phyloP scores from a whole-genome alignment of 2,329 filamentous ascomycete species.

The Ascochyta rabiei region DNA sequence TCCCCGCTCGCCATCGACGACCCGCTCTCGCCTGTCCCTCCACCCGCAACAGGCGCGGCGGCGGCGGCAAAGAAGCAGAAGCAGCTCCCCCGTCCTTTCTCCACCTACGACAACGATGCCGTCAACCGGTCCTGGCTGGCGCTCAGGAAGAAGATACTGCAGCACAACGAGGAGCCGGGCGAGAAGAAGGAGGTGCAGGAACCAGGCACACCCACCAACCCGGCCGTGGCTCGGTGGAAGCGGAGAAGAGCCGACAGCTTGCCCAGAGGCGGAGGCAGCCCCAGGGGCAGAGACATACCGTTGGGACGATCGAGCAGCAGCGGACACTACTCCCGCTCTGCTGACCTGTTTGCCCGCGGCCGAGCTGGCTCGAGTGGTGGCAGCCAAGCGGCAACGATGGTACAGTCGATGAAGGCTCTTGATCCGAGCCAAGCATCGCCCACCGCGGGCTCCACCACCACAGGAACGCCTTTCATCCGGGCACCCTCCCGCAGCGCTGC shows the following conservation, averaged over 20 bases:
- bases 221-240: constrained; percentile 43
- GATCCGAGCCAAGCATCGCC: constrained; percentile 40
- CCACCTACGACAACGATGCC: constrained; percentile 76
- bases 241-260: constrained; percentile 39
- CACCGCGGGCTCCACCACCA: constrained; percentile 44
- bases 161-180: constrained; percentile 49
- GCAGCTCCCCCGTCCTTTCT: constrained; percentile 76
- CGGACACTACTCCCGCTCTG: constrained; percentile 39
- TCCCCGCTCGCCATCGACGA: constrained; percentile 86
- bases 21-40: constrained; percentile 73
- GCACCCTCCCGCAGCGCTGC: constrained; percentile 53
- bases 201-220: constrained; percentile 38
- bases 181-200: constrained; percentile 37
- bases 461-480: constrained; percentile 59
- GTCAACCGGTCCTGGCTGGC: constrained; percentile 79
- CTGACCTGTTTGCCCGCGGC: constrained; percentile 31
- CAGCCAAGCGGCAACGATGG: constrained; percentile 25
- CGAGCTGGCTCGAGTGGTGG: constrained; percentile 34
- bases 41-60: constrained; percentile 53
- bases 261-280: constrained; percentile 29
- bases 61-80: constrained; percentile 60
- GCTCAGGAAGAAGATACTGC: constrained; percentile 59
- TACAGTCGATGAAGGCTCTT: constrained; percentile 37
- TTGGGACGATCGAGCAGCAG: constrained; percentile 24
- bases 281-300: constrained; percentile 40